Conservation (phyloP, 768 basidiomycete species). For the Pleurotus platypus region DNA sequence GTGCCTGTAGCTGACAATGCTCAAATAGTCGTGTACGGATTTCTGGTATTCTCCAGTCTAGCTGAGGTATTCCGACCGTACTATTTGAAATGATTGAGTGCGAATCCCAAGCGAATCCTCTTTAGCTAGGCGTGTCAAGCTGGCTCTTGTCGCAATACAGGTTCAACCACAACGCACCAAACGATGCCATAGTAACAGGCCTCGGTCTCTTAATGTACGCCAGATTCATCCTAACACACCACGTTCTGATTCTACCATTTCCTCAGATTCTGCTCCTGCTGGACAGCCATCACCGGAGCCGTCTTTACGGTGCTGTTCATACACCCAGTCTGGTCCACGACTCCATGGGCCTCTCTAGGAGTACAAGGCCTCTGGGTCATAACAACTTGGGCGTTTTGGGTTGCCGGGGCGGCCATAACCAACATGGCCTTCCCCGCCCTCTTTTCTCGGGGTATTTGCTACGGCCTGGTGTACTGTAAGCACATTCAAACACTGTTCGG, state of each 20-base stretch:
- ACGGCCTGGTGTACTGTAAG: conserved; percentile 45
- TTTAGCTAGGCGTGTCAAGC: conserved; percentile 48
- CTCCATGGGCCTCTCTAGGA: conserved; percentile 52
- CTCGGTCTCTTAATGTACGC: conserved; percentile 48
- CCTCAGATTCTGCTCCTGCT: conserved; percentile 53
- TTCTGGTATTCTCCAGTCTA: conserved; percentile 46
- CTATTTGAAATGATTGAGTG: not conserved
- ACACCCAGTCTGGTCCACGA: conserved; percentile 54
- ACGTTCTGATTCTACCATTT: conserved; percentile 2
- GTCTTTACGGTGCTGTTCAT: conserved; percentile 55
- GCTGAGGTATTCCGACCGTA: conserved; percentile 32
- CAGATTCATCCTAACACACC: not conserved
- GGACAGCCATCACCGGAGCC: conserved; percentile 55
- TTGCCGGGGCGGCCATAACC: conserved; percentile 49
- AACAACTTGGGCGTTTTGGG: conserved; percentile 59
- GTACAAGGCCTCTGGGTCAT: conserved; percentile 59
- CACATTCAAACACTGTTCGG: conserved; percentile 56
- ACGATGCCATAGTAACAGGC: conserved; percentile 36
- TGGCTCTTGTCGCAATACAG: conserved; percentile 60
- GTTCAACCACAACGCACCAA: conserved; percentile 49
- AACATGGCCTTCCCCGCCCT: conserved; percentile 46
- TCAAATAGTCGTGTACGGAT: conserved; percentile 37
- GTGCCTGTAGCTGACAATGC: not conserved
- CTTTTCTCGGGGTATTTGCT: conserved; percentile 38
- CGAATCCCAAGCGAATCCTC: not conserved